Evolutionary conservation across 1,139 yeast genomes (phyloP), one percentile per base, ranked within the genome.

Genomic region (Suhomyces bokatorum): DNA sequence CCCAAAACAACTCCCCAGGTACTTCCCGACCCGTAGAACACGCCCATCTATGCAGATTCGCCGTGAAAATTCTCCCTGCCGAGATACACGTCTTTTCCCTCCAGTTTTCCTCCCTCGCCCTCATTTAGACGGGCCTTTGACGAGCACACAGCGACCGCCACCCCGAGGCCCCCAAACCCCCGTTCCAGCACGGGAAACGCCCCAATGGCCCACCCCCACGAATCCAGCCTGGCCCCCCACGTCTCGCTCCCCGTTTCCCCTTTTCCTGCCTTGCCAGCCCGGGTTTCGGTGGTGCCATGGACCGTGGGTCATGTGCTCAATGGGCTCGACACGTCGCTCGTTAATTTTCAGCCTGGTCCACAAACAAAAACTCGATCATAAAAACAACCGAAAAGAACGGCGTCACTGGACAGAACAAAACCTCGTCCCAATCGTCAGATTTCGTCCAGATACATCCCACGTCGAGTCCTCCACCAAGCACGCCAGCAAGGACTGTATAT

Each of bases 301-400:
- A 43, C 43, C 24, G 24, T 20, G 24, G 8, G 24, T 20, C 24
- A 40, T 43, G 46, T 37, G 41, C 39, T 38, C 17, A 38, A 40
- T 37, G 46, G 40, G 46, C 43, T 37, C 38, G 44, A 44, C 47
- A 44, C 47, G 47, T 44, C 46, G 40, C 39, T 43, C 43, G 43
- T 43, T 43, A 39, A 42, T 40, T 36, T 43, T 39, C 39, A 35
- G 32, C 31, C 32, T 27, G 30, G 46, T 40, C 27, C 47, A 44
- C 47, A 40, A 44, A 44, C 47, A 44, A 41, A 44, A 43, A 41
- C 42, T 38, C 39, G 35, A 42, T 28, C 44, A 34, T 42, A 39
- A 45, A 45, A 45, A 42, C 43, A 36, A 35, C 29, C 44, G 39
- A 39, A 32, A 34, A 34, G 22, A 20, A 34, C 36, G 16, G 36